Evolutionary conservation across 371 early-diverging fungal species (phyloP), one percentile per base, ranked within the genome.

Genomic region (Lichtheimia ramosa): DNA sequence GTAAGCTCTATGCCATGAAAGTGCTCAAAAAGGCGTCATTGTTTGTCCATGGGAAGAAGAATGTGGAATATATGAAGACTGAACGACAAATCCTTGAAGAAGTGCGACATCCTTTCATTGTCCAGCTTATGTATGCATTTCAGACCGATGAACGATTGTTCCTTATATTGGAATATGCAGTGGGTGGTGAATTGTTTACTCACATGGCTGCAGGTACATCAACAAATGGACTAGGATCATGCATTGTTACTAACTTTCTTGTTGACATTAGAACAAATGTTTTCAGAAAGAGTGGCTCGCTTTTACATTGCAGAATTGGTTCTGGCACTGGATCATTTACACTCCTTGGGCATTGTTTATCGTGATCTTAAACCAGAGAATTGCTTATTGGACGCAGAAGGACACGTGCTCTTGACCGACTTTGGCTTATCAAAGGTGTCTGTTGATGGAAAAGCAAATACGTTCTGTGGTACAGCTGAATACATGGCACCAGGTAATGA

Each of bases 131-230:
- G 71, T 96, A 93, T 69, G 96, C 97, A 10, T 97, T 99, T 72
- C 95, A 97, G 73, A 92, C 96, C 16, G 77, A 85, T 41, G 74
- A 81, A 24, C 81, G 93, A 54, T 82, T 99, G 24, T 97, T 95
- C 68, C 77, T 99, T 70, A 92, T 97, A 27, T 81, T 99, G 85
- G 96, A 97, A 61, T 99, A 95, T 83, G 95, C 96, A 40, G 89
- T 91, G 15, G 99, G 99, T 51, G 99, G 99, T n/a, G 99, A 99
- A 82, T 74, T 99, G 56, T 99, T 99, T 70, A 89, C 89, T 58
- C 97, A 96, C 71, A 82, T 99, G 77, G 90, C 88, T 62, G 72
- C 80, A 55, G 83, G 83, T 80, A 70, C 62, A 34, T 34, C 34
- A 41, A 20, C 20, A 21, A 59, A 40, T 34, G 15, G 54, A n/a